Percentiles rank a stretch among this genome's conserved stretches.
Conservation (phyloP, 108 stramenopile species). For the Discostella pseudostelligera region DNA sequence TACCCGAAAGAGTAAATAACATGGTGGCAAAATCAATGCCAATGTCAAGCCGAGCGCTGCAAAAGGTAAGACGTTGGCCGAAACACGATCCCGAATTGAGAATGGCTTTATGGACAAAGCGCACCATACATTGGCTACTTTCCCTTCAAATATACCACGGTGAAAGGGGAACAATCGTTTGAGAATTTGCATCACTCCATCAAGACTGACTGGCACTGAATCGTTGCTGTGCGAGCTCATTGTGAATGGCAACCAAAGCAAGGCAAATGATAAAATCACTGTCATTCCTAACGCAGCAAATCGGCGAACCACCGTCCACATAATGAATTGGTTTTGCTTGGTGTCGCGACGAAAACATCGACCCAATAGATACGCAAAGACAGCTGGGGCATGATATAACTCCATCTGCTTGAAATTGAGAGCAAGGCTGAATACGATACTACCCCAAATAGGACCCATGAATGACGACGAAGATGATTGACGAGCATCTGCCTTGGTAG, state of each 20-base stretch:
- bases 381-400: slow-evolving; percentile 91
- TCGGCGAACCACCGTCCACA: slow-evolving; percentile 1
- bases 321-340: background rate
- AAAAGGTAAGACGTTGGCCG: slow-evolving; percentile 48
- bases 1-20: slow-evolving; percentile 37
- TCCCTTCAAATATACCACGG: slow-evolving; percentile 94
- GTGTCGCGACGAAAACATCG: slow-evolving; percentile 47
- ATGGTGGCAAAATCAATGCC: slow-evolving; percentile 52
- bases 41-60: slow-evolving; percentile 54
- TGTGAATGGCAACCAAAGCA: slow-evolving; percentile 82
- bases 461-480: slow-evolving; percentile 18
- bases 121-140: slow-evolving; percentile 95
- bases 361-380: slow-evolving; percentile 85
- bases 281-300: slow-evolving; percentile 67
- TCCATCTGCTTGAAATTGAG: slow-evolving; percentile 98
- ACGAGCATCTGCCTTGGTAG: slow-evolving; percentile 7
- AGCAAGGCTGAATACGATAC: slow-evolving; percentile 77
- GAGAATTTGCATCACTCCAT: slow-evolving; percentile 58
- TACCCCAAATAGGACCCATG: slow-evolving; percentile 56
- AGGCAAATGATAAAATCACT: slow-evolving; percentile 64
- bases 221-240: slow-evolving; percentile 11
- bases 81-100: slow-evolving; percentile 62
- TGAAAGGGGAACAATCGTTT: slow-evolving; percentile 88
- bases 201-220: slow-evolving; percentile 18
- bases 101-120: slow-evolving; percentile 66